Percentiles rank a stretch among this genome's conserved stretches.
Conservation (phyloP, 2,329 filamentous ascomycete species). For the Aspergillus unguis region DNA sequence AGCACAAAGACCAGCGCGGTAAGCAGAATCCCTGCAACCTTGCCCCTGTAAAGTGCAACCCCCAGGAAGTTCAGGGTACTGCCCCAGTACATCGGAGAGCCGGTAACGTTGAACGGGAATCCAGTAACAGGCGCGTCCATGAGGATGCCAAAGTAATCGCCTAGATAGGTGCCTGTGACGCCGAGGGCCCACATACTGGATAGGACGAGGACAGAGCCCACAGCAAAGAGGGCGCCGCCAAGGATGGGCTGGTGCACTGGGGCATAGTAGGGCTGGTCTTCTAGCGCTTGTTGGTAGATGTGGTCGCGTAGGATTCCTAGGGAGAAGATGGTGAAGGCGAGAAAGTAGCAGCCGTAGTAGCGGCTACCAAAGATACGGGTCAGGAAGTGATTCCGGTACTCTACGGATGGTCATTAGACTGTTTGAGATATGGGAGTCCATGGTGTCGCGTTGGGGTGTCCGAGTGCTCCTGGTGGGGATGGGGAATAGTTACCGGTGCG, state of each 20-base stretch:
- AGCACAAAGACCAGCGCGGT: constrained; percentile 71
- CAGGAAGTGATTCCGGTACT: constrained; percentile 86
- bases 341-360: constrained; percentile 79
- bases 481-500: constrained; percentile 61
- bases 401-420: constrained; percentile 45
- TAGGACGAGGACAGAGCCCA: constrained; percentile 80
- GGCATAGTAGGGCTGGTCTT: constrained; percentile 70
- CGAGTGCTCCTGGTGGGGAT: constrained; percentile 9
- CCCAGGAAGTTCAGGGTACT: constrained; percentile 90
- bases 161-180: constrained; percentile 91
- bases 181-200: constrained; percentile 89
- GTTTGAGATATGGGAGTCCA: no score
- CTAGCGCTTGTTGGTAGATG: constrained; percentile 81
- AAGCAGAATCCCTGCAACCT: constrained; percentile 78
- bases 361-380: constrained; percentile 84
- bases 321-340: constrained; percentile 85
- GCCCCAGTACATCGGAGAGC: constrained; percentile 95
- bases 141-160: constrained; percentile 97
- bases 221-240: constrained; percentile 67
- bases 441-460: constrained; percentile 4
- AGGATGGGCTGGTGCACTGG: constrained; percentile 63
- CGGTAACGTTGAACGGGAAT: constrained; percentile 91
- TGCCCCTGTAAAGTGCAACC: constrained; percentile 77
- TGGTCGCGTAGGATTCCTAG: constrained; percentile 85
- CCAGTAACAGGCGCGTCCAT: constrained; percentile 93